These are phyloP conservation scores for Globisporangium cederbergense DNA, from an alignment of 352 stramenopile species.

Conservation along the genomic window DNA sequence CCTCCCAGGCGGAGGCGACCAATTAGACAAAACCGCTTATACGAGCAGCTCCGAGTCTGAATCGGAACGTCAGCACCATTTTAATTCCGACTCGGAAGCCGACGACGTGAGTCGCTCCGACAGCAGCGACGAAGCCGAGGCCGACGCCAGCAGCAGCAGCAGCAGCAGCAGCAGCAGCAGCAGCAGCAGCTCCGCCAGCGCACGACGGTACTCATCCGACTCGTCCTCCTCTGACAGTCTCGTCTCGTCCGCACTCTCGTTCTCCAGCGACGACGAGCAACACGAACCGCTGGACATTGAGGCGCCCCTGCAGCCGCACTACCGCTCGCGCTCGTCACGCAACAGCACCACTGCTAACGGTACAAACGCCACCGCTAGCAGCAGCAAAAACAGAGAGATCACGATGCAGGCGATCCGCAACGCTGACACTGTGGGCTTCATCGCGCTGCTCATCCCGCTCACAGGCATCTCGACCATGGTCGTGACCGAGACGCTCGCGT, in stretches of 20 bases:
- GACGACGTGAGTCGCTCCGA: constrained; percentile 1
- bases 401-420: constrained; percentile 22
- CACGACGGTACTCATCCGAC: constrained; percentile 2
- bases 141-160: constrained; percentile 10
- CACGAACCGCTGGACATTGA: not conserved
- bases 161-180: constrained; percentile 5
- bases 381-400: constrained; percentile 1
- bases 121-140: constrained; percentile 6
- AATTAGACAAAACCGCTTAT: constrained; percentile 10
- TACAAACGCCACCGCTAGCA: not conserved
- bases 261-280: constrained; percentile 11
- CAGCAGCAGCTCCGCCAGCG: not conserved
- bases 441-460: constrained; percentile 70
- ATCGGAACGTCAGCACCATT: not conserved
- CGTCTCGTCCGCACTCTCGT: constrained; percentile 16
- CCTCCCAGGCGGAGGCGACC: constrained; percentile 13
- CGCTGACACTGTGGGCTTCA: constrained; percentile 55
- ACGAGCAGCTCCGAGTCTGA: constrained; percentile 7
- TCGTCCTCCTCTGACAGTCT: constrained; percentile 8
- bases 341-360: not conserved
- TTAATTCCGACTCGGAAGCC: constrained; percentile 16
- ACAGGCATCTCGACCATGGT: constrained; percentile 75
- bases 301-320: constrained; percentile 8
- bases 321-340: not conserved
- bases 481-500: constrained; percentile 64